These are phyloP conservation scores for Coemansia sp. DNA, from an alignment of 192 early-diverging fungal species.

Conservation along the genomic window DNA sequence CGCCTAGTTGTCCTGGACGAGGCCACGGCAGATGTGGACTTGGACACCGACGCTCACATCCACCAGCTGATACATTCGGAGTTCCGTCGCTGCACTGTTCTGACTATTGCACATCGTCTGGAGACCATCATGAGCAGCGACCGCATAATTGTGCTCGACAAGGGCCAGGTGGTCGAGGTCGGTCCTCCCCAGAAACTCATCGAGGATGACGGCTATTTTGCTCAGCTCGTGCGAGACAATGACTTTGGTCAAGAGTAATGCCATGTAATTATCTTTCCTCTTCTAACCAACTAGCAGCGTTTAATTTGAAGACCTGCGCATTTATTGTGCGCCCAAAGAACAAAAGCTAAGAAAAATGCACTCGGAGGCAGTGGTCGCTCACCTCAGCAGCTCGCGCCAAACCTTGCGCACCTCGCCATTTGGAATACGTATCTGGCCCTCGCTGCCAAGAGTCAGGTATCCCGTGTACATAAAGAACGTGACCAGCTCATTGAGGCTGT, in stretches of 20 bases:
- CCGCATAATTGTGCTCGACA: slow-evolving; percentile 65
- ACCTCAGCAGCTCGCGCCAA: background rate
- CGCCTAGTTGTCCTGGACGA: slow-evolving; percentile 61
- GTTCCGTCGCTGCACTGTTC: slow-evolving; percentile 68
- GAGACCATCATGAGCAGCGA: slow-evolving; percentile 74
- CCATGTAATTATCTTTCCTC: too few species aligned
- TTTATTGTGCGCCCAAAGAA: too few species aligned
- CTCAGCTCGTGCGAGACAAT: slow-evolving; percentile 11
- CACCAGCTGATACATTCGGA: slow-evolving; percentile 49
- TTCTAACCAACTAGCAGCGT: too few species aligned
- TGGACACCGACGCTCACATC: slow-evolving; percentile 18
- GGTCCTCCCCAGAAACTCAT: slow-evolving; percentile 57
- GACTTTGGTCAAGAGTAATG: slow-evolving; percentile 13
- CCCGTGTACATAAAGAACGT: slow-evolving; percentile 13
- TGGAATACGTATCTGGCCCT: background rate
- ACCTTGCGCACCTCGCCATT: slow-evolving; percentile 2
- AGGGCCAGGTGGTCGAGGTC: slow-evolving; percentile 60
- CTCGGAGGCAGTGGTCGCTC: background rate
- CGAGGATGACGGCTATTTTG: slow-evolving; percentile 27
- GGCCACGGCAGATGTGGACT: slow-evolving; percentile 63
- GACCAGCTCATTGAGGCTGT: background rate
- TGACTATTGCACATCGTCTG: slow-evolving; percentile 79
- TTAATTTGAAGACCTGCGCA: too few species aligned
- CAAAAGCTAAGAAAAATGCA: too few species aligned
- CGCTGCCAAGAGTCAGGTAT: background rate